Base-by-base conservation (phyloP, 2,329 filamentous ascomycete genomes). In the Helotiales sp. region DNA sequence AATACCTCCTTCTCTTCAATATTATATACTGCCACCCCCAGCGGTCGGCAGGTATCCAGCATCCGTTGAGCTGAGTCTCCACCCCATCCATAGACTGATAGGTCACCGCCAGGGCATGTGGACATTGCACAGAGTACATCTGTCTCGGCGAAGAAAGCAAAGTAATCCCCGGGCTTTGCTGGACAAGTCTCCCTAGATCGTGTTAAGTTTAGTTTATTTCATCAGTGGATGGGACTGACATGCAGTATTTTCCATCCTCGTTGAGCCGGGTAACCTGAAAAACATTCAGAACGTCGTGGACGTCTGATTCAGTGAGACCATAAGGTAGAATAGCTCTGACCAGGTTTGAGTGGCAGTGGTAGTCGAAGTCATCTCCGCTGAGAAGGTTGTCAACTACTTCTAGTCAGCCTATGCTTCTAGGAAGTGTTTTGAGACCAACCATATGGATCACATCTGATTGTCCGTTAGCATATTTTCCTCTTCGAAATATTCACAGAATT, bases 211-310 rank as follows among this genome's bases (percentile, higher is more conserved):
- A 20, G 11, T 20, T n/a, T 26, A 6, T 32, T 32, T 1, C 8
- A 22, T 43, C 2, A 30, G 45, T 15, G 30, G 43, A 20, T 11
- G 15, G 61, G 20, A 67, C 66, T 62, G 49, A 73, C 84, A 96
- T 96, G 68, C 92, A 94, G 72, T 94, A 95, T 61, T 88, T 85
- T 0, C 91, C 92, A 67, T 89, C 75, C 62, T 86, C 82, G 73
- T 96, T 90, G 55, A 96, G 77, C 0, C 92, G 92, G 0, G 93
- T 96, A 6, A 94, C 91, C 77, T 96, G 93, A 76, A 96, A 96
- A 2, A 96, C 83, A 75, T 96, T 96, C 63, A 96, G 83, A 0
- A 96, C 92, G 77, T 96, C 92, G 74, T 96, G 93, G 1, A 96
- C 87, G 75, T 96, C 92, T 32, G 82, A 82, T 78, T 96, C 93